Conservation (phyloP, 169 alveolate species). For the Eimeria mitis region DNA sequence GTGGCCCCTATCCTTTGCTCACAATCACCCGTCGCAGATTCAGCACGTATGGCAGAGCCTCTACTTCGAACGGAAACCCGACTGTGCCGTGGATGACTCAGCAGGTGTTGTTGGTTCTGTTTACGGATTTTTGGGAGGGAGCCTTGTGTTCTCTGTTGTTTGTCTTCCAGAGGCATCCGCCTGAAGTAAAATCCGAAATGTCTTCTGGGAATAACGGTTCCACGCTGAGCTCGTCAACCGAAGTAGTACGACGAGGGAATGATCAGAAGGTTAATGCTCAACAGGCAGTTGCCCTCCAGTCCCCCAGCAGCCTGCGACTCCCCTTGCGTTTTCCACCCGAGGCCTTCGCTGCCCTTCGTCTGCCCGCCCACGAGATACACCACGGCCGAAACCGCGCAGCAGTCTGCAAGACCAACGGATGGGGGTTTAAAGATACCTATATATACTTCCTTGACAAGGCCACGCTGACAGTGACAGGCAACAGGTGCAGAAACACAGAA, state of each 20-base stretch:
- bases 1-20: background rate
- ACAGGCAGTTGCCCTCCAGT: slow-evolving; percentile 28
- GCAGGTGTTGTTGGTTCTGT: slow-evolving; percentile 18
- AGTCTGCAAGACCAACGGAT: slow-evolving; percentile 68
- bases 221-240: slow-evolving; percentile 18
- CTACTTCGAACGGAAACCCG: background rate
- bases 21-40: background rate
- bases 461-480: slow-evolving; percentile 86
- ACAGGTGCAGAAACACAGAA: slow-evolving; percentile 77
- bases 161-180: background rate
- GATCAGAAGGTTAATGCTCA: background rate
- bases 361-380: slow-evolving; percentile 64
- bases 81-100: background rate
- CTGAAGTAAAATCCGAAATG: slow-evolving; percentile 11
- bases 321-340: slow-evolving; percentile 57
- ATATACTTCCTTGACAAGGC: slow-evolving; percentile 31
- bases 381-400: slow-evolving; percentile 72
- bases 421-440: slow-evolving; percentile 71
- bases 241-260: background rate
- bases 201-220: background rate
- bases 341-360: slow-evolving; percentile 40
- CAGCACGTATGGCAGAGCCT: background rate
- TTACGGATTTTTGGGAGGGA: background rate
- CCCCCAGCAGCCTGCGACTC: slow-evolving; percentile 62
- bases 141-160: background rate